Conservation (phyloP, 2,329 filamentous ascomycete genomes). For the Pseudogymnoascus sp. region DNA sequence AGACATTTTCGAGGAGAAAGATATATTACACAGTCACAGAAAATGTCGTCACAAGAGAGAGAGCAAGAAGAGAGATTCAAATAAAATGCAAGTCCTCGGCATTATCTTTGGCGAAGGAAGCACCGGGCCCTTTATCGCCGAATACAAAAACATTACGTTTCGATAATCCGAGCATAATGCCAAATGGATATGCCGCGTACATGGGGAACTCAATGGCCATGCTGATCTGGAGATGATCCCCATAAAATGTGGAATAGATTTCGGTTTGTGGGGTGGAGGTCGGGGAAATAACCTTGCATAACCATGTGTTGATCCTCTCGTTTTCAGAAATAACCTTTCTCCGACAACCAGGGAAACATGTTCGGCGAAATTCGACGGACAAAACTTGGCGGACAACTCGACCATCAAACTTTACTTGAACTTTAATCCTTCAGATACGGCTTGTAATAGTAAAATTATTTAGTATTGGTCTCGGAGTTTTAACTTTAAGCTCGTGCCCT, state of each 20-base stretch:
- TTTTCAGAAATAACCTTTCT: neutral
- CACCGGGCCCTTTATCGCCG: neutral
- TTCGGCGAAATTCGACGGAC: neutral
- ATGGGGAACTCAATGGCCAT: neutral
- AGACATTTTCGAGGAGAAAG: conserved; percentile 1
- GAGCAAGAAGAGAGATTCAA: neutral
- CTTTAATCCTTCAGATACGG: neutral
- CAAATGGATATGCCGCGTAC: neutral
- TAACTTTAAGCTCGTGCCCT: neutral
- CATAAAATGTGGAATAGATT: neutral
- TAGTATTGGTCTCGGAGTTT: neutral
- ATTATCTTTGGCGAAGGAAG: neutral
- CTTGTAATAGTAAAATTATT: neutral
- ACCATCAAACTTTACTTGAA: neutral
- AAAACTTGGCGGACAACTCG: neutral
- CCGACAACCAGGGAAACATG: neutral
- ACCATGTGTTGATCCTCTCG: neutral
- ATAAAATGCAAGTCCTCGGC: neutral
- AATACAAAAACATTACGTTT: neutral
- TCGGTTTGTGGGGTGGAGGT: neutral
- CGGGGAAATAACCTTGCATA: neutral
- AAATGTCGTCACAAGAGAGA: neutral
- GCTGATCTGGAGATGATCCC: neutral
- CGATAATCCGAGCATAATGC: neutral
- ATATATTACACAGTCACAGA: neutral